These are phyloP conservation scores for Phytophthora sansomeana DNA, from an alignment of 352 stramenopile species.

Conservation along the genomic window DNA sequence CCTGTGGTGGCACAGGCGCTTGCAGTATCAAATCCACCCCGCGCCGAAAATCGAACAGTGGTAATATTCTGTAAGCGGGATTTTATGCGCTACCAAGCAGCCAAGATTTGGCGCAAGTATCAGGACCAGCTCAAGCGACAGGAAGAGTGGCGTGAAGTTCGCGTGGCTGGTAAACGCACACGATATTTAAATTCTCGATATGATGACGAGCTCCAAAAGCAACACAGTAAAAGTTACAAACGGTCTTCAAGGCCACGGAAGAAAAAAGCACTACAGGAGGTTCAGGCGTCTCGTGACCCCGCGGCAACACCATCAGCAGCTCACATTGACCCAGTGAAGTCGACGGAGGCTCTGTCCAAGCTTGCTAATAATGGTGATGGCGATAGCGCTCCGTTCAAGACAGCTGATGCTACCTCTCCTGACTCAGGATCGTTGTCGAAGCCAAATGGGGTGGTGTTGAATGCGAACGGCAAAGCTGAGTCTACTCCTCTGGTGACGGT, in stretches of 20 bases:
- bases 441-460: constrained; percentile 1
- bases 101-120: constrained; percentile 77
- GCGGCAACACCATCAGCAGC: constrained; percentile 1
- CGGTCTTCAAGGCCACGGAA: constrained; percentile 23
- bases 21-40: background rate
- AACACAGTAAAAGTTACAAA: constrained; percentile 24
- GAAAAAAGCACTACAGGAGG: constrained; percentile 11
- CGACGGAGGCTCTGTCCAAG: background rate
- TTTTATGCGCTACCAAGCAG: constrained; percentile 80
- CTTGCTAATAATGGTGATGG: background rate
- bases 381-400: background rate
- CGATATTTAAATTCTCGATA: constrained; percentile 56
- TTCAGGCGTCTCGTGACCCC: background rate
- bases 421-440: background rate
- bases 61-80: constrained; percentile 87
- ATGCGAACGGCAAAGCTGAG: constrained; percentile 4
- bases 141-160: constrained; percentile 52
- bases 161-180: constrained; percentile 61
- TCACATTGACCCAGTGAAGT: background rate
- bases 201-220: constrained; percentile 38
- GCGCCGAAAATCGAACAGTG: constrained; percentile 58
- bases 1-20: constrained; percentile 2
- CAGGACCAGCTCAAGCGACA: constrained; percentile 67
- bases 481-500: background rate
- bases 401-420: background rate